These are phyloP conservation scores for Blastobotrys illinoisensis DNA, from an alignment of 1,139 yeast species.

Conservation along the genomic window DNA sequence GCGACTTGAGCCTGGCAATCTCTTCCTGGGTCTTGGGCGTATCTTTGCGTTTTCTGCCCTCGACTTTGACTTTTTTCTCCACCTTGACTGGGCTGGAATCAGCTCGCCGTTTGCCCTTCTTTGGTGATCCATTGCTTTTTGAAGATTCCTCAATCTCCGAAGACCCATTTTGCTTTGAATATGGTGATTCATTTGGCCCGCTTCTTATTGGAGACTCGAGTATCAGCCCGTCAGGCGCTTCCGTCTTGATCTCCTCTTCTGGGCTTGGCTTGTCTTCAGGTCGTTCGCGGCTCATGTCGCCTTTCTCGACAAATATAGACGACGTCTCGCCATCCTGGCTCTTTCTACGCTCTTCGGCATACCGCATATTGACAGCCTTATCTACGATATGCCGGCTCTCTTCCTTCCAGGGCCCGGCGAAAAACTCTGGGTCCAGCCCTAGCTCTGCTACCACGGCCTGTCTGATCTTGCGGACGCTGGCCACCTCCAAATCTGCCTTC, in stretches of 20 bases:
- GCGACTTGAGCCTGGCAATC: constrained; percentile 23
- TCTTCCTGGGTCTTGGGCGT: constrained; percentile 15
- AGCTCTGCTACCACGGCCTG: constrained; percentile 16
- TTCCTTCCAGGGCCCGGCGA: constrained; percentile 19
- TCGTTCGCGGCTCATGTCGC: not conserved
- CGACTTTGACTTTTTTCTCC: constrained; percentile 7
- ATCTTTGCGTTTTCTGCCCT: constrained; percentile 6
- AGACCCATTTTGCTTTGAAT: not conserved
- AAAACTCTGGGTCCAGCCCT: constrained; percentile 18
- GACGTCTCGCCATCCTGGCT: not conserved
- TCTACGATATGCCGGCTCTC: constrained; percentile 18
- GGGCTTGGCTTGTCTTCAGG: constrained; percentile 1
- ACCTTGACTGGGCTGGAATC: not conserved
- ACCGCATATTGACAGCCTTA: constrained; percentile 11
- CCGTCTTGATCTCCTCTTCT: constrained; percentile 7
- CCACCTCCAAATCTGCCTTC: constrained; percentile 19
- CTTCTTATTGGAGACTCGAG: not conserved
- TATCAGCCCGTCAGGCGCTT: too few relatives aligned
- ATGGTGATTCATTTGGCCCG: not conserved
- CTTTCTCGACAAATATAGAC: not conserved
- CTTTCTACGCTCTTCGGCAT: not conserved
- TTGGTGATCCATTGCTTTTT: constrained; percentile 7
- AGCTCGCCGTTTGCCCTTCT: not conserved
- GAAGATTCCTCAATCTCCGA: too few relatives aligned
- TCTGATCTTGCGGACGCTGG: constrained; percentile 20